Conservation (phyloP, 2,329 filamentous ascomycete genomes). For the Pseudogymnoascus sp. region DNA sequence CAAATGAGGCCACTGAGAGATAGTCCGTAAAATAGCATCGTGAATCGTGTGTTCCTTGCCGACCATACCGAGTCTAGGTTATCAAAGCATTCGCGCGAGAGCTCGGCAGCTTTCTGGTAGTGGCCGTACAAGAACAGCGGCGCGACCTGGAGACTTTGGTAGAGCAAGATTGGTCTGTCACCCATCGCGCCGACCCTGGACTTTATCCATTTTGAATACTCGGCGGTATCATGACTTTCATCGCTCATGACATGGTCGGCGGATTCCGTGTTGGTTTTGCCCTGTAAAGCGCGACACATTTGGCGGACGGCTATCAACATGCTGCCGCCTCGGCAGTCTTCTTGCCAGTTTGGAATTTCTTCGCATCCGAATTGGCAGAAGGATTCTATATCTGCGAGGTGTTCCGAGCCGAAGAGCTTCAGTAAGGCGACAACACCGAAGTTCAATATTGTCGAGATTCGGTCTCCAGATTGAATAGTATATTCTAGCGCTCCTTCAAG, state of each 20-base stretch:
- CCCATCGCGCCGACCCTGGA: constrained; percentile 41
- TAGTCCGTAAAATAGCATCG: constrained; percentile 53
- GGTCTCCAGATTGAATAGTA: constrained; percentile 58
- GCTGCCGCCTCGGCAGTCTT: constrained; percentile 62
- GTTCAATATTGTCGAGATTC: constrained; percentile 62
- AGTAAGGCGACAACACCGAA: constrained; percentile 59
- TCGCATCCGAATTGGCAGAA: constrained; percentile 66
- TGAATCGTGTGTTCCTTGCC: constrained; percentile 46
- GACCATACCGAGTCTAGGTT: constrained; percentile 48
- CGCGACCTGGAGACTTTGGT: constrained; percentile 58
- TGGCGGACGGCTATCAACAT: constrained; percentile 60
- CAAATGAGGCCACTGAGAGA: constrained; percentile 44
- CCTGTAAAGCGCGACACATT: constrained; percentile 60
- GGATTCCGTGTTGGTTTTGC: constrained; percentile 52
- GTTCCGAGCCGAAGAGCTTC: constrained; percentile 62
- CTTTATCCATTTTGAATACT: constrained; percentile 52
- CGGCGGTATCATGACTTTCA: constrained; percentile 50
- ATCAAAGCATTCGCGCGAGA: constrained; percentile 44
- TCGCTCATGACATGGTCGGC: constrained; percentile 54
- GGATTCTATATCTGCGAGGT: constrained; percentile 59
- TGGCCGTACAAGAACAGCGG: constrained; percentile 56
- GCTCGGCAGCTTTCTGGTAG: constrained; percentile 49
- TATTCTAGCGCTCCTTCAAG: constrained; percentile 60
- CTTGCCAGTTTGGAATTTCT: constrained; percentile 64
- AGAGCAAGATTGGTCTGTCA: constrained; percentile 57